These are phyloP conservation scores for Diophrys sp. DNA, from an alignment of 73 alveolate species.

Conservation along the genomic window DNA sequence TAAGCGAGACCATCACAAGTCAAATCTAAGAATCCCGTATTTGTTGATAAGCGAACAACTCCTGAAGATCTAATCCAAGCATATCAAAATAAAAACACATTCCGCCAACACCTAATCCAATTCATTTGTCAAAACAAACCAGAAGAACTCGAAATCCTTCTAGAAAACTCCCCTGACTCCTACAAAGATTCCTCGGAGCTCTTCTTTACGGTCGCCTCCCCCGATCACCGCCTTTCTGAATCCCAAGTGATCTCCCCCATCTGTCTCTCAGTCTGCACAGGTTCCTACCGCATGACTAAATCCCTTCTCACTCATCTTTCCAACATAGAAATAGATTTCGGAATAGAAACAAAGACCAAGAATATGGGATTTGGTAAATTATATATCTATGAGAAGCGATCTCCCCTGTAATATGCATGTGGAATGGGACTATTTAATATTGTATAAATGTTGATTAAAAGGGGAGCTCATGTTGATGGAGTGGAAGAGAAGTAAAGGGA, in stretches of 20 bases:
- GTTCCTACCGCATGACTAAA: background rate
- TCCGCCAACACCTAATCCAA: background rate
- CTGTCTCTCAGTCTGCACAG: background rate
- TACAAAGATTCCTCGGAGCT: background rate
- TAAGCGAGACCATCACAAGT: no score
- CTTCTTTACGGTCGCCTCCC: background rate
- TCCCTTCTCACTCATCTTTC: background rate
- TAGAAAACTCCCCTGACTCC: background rate
- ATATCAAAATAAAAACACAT: background rate
- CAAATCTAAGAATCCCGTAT: no score
- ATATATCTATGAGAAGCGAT: background rate
- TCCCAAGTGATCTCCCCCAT: background rate
- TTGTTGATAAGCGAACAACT: no score
- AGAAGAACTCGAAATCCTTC: background rate
- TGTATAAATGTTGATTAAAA: background rate
- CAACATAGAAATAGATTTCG: background rate
- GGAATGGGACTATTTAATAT: background rate
- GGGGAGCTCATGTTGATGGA: background rate
- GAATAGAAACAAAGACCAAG: background rate
- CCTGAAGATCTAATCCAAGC: background rate
- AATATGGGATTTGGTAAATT: background rate
- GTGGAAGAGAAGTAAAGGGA: background rate
- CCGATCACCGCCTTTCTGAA: background rate
- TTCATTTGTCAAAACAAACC: background rate
- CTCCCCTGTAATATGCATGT: background rate